phyloP scores from a whole-genome alignment of 305 asterid species.

The Fraxinus nigra region DNA sequence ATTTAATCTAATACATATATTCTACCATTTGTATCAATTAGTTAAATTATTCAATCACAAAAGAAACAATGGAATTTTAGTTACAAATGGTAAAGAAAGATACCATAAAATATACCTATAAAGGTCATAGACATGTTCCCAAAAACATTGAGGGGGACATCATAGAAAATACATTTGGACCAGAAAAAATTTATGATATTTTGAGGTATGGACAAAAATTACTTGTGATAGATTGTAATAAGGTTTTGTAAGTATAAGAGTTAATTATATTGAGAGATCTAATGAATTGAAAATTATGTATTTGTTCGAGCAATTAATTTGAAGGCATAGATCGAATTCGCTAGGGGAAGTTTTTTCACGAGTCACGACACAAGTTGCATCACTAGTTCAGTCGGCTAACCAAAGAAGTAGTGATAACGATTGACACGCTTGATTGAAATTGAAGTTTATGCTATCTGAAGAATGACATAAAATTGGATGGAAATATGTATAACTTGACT shows the following conservation, averaged over 20 bases:
- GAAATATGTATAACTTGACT: neutral
- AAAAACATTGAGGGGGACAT: conserved; percentile 7
- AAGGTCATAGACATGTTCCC: conserved; percentile 12
- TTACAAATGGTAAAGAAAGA: neutral
- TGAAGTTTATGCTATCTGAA: no score
- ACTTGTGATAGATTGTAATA: conserved; percentile 1
- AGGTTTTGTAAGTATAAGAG: neutral
- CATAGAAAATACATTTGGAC: conserved; percentile 11
- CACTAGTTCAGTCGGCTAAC: neutral
- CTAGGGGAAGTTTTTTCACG: neutral
- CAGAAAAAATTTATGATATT: neutral
- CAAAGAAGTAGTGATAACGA: no score
- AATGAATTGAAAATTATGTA: neutral
- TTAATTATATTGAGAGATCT: neutral
- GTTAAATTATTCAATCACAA: neutral
- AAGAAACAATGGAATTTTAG: neutral
- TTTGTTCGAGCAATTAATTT: neutral
- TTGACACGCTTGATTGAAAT: neutral
- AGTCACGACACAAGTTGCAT: neutral
- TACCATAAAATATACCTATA: neutral
- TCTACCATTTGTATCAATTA: neutral
- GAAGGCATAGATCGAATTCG: neutral
- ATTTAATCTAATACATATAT: neutral
- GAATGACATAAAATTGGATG: neutral
- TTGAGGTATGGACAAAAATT: neutral